Conservation (phyloP, 495 filamentous ascomycete species). For the Saxophila tyrrhenica region DNA sequence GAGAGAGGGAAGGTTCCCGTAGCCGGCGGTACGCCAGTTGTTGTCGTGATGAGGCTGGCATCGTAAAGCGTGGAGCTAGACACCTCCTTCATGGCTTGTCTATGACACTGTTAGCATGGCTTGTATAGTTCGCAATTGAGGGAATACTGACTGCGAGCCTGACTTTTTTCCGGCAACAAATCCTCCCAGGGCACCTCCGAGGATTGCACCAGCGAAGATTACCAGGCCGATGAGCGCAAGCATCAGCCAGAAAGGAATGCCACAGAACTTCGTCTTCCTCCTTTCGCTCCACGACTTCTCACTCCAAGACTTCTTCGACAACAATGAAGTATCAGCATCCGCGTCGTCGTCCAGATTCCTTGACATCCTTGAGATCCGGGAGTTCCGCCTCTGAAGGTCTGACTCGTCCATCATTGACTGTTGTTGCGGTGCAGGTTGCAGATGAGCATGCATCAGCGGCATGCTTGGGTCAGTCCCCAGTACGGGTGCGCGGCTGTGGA, state of each 20-base stretch:
- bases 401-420: slow-evolving; percentile 19
- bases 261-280: slow-evolving; percentile 23
- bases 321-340: neutral
- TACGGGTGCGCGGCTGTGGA: slow-evolving; percentile 16
- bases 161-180: slow-evolving; percentile 12
- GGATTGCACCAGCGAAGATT: slow-evolving; percentile 35
- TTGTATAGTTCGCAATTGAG: slow-evolving; percentile 5
- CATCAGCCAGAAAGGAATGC: slow-evolving; percentile 26
- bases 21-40: slow-evolving; percentile 45
- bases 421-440: slow-evolving; percentile 4
- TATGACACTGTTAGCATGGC: slow-evolving; percentile 24
- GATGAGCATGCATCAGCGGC: slow-evolving; percentile 14
- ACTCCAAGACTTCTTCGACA: slow-evolving; percentile 23
- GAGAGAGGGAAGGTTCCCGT: slow-evolving; percentile 56
- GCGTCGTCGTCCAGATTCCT: too few species aligned
- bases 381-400: neutral
- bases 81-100: slow-evolving; percentile 23
- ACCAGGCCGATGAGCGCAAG: slow-evolving; percentile 45
- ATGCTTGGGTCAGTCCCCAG: slow-evolving; percentile 16
- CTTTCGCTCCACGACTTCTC: slow-evolving; percentile 26
- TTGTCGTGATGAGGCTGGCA: slow-evolving; percentile 49
- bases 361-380: neutral
- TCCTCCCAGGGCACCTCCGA: slow-evolving; percentile 31
- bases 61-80: slow-evolving; percentile 50
- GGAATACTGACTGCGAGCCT: slow-evolving; percentile 2